Evolutionary conservation across 768 basidiomycete genomes (phyloP).

Genomic region (Russula sp.): DNA sequence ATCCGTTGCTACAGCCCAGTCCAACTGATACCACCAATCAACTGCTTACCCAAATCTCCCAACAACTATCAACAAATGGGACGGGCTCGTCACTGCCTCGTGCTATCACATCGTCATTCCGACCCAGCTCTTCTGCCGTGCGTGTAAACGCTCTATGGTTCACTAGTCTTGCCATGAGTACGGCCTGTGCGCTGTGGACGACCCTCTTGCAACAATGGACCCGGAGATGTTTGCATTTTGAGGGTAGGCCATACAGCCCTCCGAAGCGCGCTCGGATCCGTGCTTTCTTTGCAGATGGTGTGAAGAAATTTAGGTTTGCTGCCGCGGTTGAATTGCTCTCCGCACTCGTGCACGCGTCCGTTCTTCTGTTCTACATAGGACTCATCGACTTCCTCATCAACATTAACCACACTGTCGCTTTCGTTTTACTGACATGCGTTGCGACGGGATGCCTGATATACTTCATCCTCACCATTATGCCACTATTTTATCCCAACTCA

Average conservation of each 20-base stretch:
- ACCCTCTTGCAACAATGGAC: slow-evolving; percentile 30
- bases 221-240: slow-evolving; percentile 21
- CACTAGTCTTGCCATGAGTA: slow-evolving; percentile 23
- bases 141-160: slow-evolving; percentile 28
- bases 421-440: slow-evolving; percentile 6
- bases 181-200: slow-evolving; percentile 24
- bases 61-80: slow-evolving; percentile 12
- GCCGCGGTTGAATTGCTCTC: slow-evolving; percentile 27
- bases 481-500: slow-evolving; percentile 16
- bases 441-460: slow-evolving; percentile 7
- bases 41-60: slow-evolving; percentile 26
- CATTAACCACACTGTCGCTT: slow-evolving; percentile 20
- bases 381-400: slow-evolving; percentile 24
- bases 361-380: slow-evolving; percentile 28
- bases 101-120: not conserved
- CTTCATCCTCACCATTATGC: slow-evolving; percentile 18
- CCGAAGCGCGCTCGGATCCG: slow-evolving; percentile 27
- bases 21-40: slow-evolving; percentile 13
- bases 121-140: slow-evolving; percentile 5
- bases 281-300: slow-evolving; percentile 22
- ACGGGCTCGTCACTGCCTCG: not conserved
- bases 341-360: slow-evolving; percentile 23
- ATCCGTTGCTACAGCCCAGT: slow-evolving; percentile 26
- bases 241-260: slow-evolving; percentile 19
- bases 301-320: slow-evolving; percentile 19